A percentile compares a stretch with the other conserved stretches of the same genome.
Conservation (phyloP, 2,329 filamentous ascomycete genomes). For the Venturiaceae sp. region DNA sequence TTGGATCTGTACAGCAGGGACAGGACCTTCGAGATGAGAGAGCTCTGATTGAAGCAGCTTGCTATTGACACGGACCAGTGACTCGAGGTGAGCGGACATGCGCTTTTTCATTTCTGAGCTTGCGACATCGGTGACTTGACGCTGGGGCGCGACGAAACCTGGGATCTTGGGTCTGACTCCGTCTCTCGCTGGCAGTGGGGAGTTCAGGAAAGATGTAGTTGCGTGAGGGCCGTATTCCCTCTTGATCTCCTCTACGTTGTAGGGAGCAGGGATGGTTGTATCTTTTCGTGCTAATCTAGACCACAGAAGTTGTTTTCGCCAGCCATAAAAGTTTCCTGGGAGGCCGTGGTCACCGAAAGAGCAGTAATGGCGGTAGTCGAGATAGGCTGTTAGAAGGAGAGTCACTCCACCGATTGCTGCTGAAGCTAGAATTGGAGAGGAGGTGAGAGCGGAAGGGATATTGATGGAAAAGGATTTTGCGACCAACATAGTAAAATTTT, state of each 20-base stretch:
- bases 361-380: not conserved
- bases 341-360: not conserved
- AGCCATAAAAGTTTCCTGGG: not conserved
- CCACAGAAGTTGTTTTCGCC: not conserved
- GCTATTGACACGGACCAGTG: not conserved
- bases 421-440: not conserved
- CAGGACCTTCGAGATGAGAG: slow-evolving; percentile 1
- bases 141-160: slow-evolving; percentile 1
- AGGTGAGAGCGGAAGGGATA: not conserved
- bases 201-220: not conserved
- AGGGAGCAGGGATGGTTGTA: not conserved
- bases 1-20: not conserved
- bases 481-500: not conserved
- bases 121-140: not conserved
- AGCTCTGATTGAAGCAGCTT: not conserved
- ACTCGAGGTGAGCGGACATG: not conserved
- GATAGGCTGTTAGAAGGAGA: not conserved
- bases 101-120: not conserved
- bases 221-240: not conserved
- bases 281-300: not conserved
- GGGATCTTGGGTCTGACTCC: not conserved
- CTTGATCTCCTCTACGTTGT: not conserved
- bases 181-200: not conserved
- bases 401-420: not conserved
- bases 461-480: not conserved